Evolutionary conservation across 768 basidiomycete genomes (phyloP).

Genomic region (Lactifluus rugatus): DNA sequence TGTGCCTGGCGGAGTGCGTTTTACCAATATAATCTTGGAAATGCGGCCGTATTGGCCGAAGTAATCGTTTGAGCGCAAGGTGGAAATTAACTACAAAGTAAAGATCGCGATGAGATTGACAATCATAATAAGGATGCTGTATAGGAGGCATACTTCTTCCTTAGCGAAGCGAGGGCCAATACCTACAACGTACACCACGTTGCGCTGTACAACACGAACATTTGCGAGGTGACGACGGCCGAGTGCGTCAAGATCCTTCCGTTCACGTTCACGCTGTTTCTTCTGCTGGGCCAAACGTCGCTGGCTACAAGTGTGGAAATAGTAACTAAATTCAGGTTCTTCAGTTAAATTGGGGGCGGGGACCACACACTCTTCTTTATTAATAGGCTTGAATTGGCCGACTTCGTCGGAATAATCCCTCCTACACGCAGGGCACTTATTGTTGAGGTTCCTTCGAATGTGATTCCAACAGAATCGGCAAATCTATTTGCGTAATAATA

Average conservation of each 20-base stretch:
- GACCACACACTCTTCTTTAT: constrained; percentile 80
- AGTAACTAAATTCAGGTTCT: constrained; percentile 6
- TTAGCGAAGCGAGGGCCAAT: constrained; percentile 91
- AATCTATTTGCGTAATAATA: constrained; percentile 45
- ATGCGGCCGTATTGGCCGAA: constrained; percentile 99
- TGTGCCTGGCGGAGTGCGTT: constrained; percentile 70
- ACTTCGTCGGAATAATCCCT: constrained; percentile 86
- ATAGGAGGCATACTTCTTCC: constrained; percentile 66
- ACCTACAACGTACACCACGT: constrained; percentile 92
- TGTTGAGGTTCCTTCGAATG: constrained; percentile 91
- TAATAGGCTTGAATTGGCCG: constrained; percentile 91
- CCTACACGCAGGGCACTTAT: constrained; percentile 93
- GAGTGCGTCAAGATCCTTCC: constrained; percentile 85
- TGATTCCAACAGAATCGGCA: constrained; percentile 99
- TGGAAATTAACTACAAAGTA: constrained; percentile 64
- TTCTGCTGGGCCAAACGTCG: constrained; percentile 93
- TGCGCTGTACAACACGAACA: constrained; percentile 93
- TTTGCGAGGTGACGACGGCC: constrained; percentile 83
- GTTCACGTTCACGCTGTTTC: constrained; percentile 87
- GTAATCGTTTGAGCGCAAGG: constrained; percentile 89
- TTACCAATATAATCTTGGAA: constrained; percentile 86
- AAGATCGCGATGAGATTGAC: constrained; percentile 14
- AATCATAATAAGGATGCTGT: not conserved
- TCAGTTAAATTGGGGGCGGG: not conserved
- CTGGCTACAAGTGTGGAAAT: constrained; percentile 46